Conservation (phyloP, 495 filamentous ascomycete species). For the Tuber melanosporum region DNA sequence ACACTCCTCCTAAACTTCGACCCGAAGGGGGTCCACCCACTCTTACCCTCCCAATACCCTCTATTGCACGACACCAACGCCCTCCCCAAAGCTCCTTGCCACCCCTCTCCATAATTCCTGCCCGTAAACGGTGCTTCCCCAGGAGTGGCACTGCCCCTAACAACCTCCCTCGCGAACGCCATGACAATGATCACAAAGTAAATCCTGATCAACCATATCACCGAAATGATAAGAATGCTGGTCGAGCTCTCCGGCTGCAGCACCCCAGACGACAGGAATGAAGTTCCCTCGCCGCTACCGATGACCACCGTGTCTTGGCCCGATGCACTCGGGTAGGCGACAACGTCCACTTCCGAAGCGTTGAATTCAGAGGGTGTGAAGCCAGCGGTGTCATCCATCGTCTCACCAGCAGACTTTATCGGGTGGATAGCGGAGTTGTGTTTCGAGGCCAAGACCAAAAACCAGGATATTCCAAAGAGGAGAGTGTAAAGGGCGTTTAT, state of each 20-base stretch:
- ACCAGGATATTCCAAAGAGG: slow-evolving; percentile 77
- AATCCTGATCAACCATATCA: slow-evolving; percentile 62
- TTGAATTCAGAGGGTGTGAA: slow-evolving; percentile 63
- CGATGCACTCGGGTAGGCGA: slow-evolving; percentile 46
- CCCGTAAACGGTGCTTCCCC: slow-evolving; percentile 49
- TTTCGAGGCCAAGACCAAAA: slow-evolving; percentile 57
- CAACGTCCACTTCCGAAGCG: slow-evolving; percentile 50
- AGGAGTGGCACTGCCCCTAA: slow-evolving; percentile 70
- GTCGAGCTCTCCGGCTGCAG: slow-evolving; percentile 63
- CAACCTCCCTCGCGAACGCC: slow-evolving; percentile 65
- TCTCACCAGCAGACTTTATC: slow-evolving; percentile 40
- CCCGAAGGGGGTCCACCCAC: slow-evolving; percentile 36
- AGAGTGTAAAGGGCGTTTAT: slow-evolving; percentile 72
- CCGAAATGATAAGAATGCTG: slow-evolving; percentile 64
- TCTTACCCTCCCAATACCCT: slow-evolving; percentile 65
- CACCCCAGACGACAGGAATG: slow-evolving; percentile 20
- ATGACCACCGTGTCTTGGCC: slow-evolving; percentile 52
- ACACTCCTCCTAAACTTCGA: slow-evolving; percentile 37
- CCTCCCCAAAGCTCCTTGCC: slow-evolving; percentile 66
- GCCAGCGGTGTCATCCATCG: slow-evolving; percentile 60
- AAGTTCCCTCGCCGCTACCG: slow-evolving; percentile 37
- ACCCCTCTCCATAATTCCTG: slow-evolving; percentile 59
- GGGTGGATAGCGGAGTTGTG: slow-evolving; percentile 45
- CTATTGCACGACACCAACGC: slow-evolving; percentile 62
- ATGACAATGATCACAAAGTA: slow-evolving; percentile 77